A percentile compares a stretch with the other conserved stretches of the same genome.
Evolutionary conservation across 1,284 basidiomycete genomes (phyloP).

Genomic region (Schizopora paradoxa): DNA sequence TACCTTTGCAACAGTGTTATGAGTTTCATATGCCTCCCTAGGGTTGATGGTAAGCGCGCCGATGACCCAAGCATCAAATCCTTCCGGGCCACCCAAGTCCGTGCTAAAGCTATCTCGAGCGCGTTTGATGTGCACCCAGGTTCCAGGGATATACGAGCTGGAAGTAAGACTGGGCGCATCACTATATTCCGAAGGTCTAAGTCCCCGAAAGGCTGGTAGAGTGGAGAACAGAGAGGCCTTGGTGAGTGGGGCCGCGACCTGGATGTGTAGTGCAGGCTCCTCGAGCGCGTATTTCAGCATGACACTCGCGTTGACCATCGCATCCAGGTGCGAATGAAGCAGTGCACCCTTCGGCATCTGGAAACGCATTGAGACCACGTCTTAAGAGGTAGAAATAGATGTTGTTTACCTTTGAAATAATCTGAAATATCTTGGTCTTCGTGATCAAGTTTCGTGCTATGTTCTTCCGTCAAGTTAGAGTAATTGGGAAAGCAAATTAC

Average conservation of each 20-base stretch:
- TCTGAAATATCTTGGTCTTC: constrained; percentile 51
- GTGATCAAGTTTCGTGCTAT: constrained; percentile 51
- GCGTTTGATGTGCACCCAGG: constrained; percentile 51
- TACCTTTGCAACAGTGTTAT: constrained; percentile 63
- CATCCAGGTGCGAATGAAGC: constrained; percentile 66
- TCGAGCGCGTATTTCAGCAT: constrained; percentile 50
- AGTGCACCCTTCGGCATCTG: constrained; percentile 76
- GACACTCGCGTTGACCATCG: constrained; percentile 51
- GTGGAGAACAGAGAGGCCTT: constrained; percentile 33
- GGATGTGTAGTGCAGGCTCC: constrained; percentile 55
- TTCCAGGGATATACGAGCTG: constrained; percentile 34
- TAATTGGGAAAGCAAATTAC: constrained; percentile 18
- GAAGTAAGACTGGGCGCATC: constrained; percentile 38
- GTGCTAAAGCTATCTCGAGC: constrained; percentile 50
- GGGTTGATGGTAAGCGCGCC: constrained; percentile 59
- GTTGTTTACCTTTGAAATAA: constrained; percentile 47
- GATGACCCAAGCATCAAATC: constrained; percentile 63
- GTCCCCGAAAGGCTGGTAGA: constrained; percentile 46
- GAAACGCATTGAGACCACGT: too few species aligned
- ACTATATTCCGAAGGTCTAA: constrained; percentile 35
- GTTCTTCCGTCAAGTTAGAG: constrained; percentile 8
- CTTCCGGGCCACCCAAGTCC: constrained; percentile 51
- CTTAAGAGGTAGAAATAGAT: neutral
- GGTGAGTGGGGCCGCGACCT: constrained; percentile 35
- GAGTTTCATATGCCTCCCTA: constrained; percentile 61